Evolutionary conservation across 164 flowering plant species (phyloP).

Genomic region (Cinnamomum micranthum): DNA sequence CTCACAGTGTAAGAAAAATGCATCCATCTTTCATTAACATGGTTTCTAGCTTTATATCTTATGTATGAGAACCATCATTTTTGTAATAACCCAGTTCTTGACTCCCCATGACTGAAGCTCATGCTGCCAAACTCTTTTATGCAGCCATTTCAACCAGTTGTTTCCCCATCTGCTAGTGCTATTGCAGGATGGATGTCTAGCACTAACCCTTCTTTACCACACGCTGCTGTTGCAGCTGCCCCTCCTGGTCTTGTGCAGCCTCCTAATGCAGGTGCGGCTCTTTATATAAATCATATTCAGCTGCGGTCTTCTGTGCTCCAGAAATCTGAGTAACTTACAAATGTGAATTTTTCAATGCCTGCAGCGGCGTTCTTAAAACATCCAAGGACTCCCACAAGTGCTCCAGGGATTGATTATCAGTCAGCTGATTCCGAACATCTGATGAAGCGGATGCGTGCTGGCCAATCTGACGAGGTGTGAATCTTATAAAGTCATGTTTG

Average conservation of each 20-base stretch:
- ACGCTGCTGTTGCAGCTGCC: slow-evolving; percentile 18
- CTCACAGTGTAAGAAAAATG: slow-evolving; percentile 12
- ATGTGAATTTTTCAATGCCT: not conserved
- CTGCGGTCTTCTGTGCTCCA: not conserved
- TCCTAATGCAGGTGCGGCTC: slow-evolving; percentile 13
- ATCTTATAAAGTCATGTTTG: not conserved
- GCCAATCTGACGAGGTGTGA: slow-evolving; percentile 66
- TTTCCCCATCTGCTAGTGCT: slow-evolving; percentile 17
- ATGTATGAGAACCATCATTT: no score
- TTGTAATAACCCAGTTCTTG: no score
- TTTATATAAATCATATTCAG: not conserved
- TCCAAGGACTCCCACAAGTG: slow-evolving; percentile 57
- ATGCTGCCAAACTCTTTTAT: not conserved
- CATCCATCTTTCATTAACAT: not conserved
- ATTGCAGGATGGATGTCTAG: slow-evolving; percentile 21
- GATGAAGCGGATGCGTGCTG: slow-evolving; percentile 66
- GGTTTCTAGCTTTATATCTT: no score
- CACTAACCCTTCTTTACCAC: slow-evolving; percentile 15
- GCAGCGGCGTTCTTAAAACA: slow-evolving; percentile 66
- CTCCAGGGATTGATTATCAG: slow-evolving; percentile 64
- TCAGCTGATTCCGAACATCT: slow-evolving; percentile 65
- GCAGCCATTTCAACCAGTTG: slow-evolving; percentile 23
- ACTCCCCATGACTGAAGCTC: not conserved
- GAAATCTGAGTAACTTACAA: not conserved
- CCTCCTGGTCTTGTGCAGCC: slow-evolving; percentile 21